Conservation (phyloP, 2,329 filamentous ascomycete species). For the Onygenales sp. region DNA sequence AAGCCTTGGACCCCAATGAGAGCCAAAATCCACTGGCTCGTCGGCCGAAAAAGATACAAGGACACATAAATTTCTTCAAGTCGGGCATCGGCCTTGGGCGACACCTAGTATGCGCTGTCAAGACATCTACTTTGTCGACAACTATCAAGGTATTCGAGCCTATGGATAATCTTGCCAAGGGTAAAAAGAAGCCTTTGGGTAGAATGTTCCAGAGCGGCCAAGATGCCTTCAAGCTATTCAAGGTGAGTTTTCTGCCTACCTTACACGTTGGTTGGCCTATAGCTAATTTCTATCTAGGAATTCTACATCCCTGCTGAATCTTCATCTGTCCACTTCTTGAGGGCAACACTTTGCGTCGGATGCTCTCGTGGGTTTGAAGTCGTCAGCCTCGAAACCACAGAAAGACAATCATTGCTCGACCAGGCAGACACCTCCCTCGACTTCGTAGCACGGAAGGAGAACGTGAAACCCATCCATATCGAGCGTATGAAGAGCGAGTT, state of each 20-base stretch:
- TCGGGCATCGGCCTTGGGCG: conserved; percentile 88
- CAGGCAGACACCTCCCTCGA: conserved; percentile 96
- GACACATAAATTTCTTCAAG: conserved; percentile 97
- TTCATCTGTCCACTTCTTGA: conserved; percentile 95
- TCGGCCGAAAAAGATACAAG: conserved; percentile 90
- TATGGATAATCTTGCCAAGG: conserved; percentile 85
- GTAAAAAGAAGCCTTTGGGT: conserved; percentile 88
- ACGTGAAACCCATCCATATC: conserved; percentile 90
- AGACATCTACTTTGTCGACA: conserved; percentile 82
- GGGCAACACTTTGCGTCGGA: conserved; percentile 91
- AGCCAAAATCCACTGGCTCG: conserved; percentile 63
- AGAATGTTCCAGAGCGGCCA: conserved; percentile 93
- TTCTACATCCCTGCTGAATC: conserved; percentile 98
- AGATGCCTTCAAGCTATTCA: conserved; percentile 92
- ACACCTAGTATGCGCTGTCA: conserved; percentile 92
- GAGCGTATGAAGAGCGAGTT: conserved; percentile 96
- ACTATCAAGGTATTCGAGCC: conserved; percentile 99
- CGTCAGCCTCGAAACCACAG: conserved; percentile 91
- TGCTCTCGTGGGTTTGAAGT: conserved; percentile 95
- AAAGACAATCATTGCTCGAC: conserved; percentile 92
- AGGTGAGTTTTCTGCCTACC: conserved; percentile 37
- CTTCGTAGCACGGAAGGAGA: conserved; percentile 89
- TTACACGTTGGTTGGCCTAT: neutral
- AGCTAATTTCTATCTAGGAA: conserved; percentile 44
- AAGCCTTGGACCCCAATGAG: conserved; percentile 77